Conservation (phyloP, 1,139 yeast species). For the Geotrichum carabidarum region DNA sequence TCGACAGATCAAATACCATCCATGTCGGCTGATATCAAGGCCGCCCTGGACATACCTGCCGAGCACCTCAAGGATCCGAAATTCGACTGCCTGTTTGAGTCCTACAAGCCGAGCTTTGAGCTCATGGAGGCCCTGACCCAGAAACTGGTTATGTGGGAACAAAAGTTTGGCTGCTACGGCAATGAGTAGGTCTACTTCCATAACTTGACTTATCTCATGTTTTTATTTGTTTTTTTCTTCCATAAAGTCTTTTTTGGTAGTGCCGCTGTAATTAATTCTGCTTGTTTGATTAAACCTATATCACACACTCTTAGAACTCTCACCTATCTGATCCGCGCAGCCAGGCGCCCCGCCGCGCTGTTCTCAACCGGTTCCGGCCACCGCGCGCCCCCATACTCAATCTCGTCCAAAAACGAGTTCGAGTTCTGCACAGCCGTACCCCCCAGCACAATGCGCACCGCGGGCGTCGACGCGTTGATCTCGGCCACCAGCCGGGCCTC, state of each 20-base stretch:
- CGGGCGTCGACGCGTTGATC: constrained; percentile 51
- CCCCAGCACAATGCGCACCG: constrained; percentile 62
- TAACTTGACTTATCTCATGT: background rate
- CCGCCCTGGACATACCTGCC: background rate
- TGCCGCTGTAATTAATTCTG: background rate
- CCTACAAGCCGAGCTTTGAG: constrained; percentile 54
- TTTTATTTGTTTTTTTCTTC: background rate
- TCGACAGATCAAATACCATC: background rate
- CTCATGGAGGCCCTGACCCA: constrained; percentile 68
- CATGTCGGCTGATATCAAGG: constrained; percentile 4
- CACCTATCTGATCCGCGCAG: constrained; percentile 17
- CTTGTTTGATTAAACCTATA: background rate
- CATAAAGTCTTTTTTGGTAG: background rate
- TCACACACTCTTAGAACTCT: background rate
- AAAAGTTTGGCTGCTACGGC: constrained; percentile 52
- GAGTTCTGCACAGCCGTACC: constrained; percentile 70
- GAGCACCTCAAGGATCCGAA: constrained; percentile 17
- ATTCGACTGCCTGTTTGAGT: constrained; percentile 41
- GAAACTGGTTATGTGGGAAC: constrained; percentile 71
- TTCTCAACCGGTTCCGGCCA: constrained; percentile 25
- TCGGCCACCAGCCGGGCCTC: constrained; percentile 81
- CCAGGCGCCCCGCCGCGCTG: constrained; percentile 22
- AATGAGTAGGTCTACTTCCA: constrained; percentile 16
- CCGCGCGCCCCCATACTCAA: constrained; percentile 27
- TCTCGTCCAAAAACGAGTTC: constrained; percentile 45